Conservation (phyloP, 2,329 filamentous ascomycete species). For the Aspergillus ruber region DNA sequence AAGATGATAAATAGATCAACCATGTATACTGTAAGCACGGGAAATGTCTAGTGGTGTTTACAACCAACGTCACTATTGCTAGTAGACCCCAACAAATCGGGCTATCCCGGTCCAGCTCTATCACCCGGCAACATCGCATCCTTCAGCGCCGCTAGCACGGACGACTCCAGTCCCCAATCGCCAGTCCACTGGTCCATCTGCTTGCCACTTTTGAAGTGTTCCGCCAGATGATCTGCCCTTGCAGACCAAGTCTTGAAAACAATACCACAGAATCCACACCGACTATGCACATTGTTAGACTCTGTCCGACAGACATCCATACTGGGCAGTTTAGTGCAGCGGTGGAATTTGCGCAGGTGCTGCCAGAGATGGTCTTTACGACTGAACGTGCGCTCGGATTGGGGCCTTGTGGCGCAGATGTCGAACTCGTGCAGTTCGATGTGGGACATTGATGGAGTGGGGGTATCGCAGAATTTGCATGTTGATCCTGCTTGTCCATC, state of each 20-base stretch:
- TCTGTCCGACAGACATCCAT: constrained; percentile 52
- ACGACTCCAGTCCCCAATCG: constrained; percentile 44
- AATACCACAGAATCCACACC: constrained; percentile 49
- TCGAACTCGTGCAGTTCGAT: constrained; percentile 48
- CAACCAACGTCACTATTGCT: too few relatives aligned
- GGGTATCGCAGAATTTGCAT: constrained; percentile 47
- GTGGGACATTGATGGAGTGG: constrained; percentile 41
- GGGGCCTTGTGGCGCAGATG: constrained; percentile 47
- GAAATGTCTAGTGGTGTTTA: too few relatives aligned
- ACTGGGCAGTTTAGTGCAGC: constrained; percentile 44
- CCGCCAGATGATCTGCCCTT: constrained; percentile 48
- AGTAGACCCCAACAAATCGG: too few relatives aligned
- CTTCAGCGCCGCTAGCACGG: constrained; percentile 25
- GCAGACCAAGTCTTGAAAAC: constrained; percentile 47
- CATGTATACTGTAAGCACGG: too few relatives aligned
- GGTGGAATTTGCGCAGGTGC: constrained; percentile 50
- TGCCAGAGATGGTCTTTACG: constrained; percentile 54
- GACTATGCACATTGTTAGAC: constrained; percentile 45
- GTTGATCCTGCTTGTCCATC: not conserved
- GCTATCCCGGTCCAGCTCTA: not conserved
- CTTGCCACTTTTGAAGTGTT: constrained; percentile 49
- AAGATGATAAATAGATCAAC: too few relatives aligned
- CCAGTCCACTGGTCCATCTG: constrained; percentile 52
- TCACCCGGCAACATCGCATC: constrained; percentile 29
- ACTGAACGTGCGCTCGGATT: constrained; percentile 48